Conservation (phyloP, 805 yeast genomes). For the Metschnikowia aberdeeniae region DNA sequence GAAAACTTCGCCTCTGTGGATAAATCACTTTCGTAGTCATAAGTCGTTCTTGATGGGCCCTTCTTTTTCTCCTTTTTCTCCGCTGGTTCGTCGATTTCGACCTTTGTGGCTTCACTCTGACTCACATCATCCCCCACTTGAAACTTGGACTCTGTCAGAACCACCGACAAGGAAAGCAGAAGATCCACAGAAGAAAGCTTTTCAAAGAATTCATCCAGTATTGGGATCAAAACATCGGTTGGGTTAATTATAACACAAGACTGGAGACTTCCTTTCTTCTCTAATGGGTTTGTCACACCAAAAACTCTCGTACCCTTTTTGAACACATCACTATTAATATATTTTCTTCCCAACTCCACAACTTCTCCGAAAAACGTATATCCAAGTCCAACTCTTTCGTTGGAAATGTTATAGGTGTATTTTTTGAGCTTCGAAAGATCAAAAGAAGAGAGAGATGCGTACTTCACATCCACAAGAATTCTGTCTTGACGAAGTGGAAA, state of each 20-base stretch:
- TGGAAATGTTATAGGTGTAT: constrained; percentile 48
- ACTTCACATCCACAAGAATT: constrained; percentile 54
- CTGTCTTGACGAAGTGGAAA: constrained; percentile 46
- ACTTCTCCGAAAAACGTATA: constrained; percentile 65
- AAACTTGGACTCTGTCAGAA: constrained; percentile 6
- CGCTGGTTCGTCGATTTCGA: background rate
- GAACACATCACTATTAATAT: constrained; percentile 25
- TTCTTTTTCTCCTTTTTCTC: background rate
- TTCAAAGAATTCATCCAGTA: constrained; percentile 22
- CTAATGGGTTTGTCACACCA: constrained; percentile 53
- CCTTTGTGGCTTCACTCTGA: background rate
- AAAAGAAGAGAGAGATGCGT: constrained; percentile 60
- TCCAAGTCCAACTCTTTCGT: constrained; percentile 60
- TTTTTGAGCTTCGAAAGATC: constrained; percentile 60
- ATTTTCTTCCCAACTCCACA: constrained; percentile 49
- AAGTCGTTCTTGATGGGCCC: constrained; percentile 3
- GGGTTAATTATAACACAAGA: constrained; percentile 56
- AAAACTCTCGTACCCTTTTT: constrained; percentile 60
- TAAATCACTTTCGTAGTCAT: constrained; percentile 12
- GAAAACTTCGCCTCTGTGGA: constrained; percentile 33
- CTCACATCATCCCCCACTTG: constrained; percentile 8
- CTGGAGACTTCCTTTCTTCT: constrained; percentile 54
- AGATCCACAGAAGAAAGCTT: constrained; percentile 23
- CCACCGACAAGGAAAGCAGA: constrained; percentile 16
- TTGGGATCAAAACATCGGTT: constrained; percentile 24